Conservation (phyloP, 139 green algal genomes). For the Chlorella ohadii region DNA sequence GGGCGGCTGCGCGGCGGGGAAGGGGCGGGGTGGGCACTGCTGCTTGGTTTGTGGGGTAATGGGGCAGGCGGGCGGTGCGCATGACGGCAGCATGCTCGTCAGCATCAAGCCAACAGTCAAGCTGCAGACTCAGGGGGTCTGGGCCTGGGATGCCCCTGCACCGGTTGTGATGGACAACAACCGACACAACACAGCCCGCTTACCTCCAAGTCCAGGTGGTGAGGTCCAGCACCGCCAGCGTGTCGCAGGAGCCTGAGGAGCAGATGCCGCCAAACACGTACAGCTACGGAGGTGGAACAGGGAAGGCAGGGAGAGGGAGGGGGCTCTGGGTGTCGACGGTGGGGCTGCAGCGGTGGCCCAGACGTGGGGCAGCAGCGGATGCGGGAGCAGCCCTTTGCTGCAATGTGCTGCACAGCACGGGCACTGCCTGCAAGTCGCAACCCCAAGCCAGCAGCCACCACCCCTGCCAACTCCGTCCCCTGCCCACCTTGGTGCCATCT, state of each 20-base stretch:
- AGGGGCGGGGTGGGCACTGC: too few species aligned
- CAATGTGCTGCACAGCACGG: neutral
- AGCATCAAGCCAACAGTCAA: too few species aligned
- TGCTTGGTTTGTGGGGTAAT: too few species aligned
- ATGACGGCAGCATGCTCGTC: too few species aligned
- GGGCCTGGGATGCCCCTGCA: too few species aligned
- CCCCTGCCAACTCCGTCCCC: neutral
- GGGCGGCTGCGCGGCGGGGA: neutral
- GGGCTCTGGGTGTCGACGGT: neutral
- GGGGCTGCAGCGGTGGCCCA: too few species aligned
- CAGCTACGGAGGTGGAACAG: neutral
- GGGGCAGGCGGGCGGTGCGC: neutral
- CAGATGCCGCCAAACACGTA: constrained; percentile 26
- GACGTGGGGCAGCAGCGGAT: too few species aligned
- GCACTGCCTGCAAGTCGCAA: too few species aligned
- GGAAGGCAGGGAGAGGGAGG: neutral
- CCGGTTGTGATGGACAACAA: too few species aligned
- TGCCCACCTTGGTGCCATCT: constrained; percentile 7
- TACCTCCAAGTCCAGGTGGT: neutral
- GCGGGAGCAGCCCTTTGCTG: too few species aligned
- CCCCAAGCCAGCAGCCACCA: neutral
- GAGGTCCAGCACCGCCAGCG: constrained; percentile 17
- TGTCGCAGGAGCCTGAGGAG: neutral
- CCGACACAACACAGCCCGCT: too few species aligned
- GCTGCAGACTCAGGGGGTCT: too few species aligned